These are phyloP conservation scores for Citrullus colocynthis DNA, from an alignment of 306 rosid genomes.

Conservation along the genomic window DNA sequence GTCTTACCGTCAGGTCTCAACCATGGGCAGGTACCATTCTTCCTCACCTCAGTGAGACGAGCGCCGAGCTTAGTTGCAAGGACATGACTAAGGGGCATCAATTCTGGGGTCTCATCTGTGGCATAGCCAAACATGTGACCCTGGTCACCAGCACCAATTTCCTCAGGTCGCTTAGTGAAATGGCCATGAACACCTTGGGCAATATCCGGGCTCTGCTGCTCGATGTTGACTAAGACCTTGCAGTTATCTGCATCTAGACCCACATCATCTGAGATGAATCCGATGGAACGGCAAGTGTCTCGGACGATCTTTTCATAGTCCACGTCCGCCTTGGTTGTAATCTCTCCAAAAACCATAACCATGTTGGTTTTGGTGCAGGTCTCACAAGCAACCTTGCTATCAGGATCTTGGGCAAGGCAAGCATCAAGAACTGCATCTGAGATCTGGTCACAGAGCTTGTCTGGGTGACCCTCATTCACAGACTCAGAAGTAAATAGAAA, in stretches of 20 bases:
- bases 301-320: slow-evolving; percentile 36
- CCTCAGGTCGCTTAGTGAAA: slow-evolving; percentile 25
- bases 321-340: slow-evolving; percentile 27
- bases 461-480: slow-evolving; percentile 42
- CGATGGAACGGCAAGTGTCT: slow-evolving; percentile 23
- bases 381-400: slow-evolving; percentile 32
- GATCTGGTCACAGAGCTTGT: slow-evolving; percentile 29
- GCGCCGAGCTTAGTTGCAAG: slow-evolving; percentile 11
- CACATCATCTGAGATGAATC: slow-evolving; percentile 28
- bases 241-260: slow-evolving; percentile 37
- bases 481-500: slow-evolving; percentile 34
- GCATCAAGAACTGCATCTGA: slow-evolving; percentile 32
- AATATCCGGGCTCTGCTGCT: slow-evolving; percentile 15
- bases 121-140: slow-evolving; percentile 34
- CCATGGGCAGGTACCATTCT: slow-evolving; percentile 12
- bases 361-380: slow-evolving; percentile 31
- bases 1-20: slow-evolving; percentile 16
- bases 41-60: slow-evolving; percentile 11
- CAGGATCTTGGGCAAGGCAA: slow-evolving; percentile 27
- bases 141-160: slow-evolving; percentile 28
- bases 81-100: slow-evolving; percentile 13
- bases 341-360: slow-evolving; percentile 31
- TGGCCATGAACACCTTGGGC: slow-evolving; percentile 26
- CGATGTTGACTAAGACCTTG: slow-evolving; percentile 24
- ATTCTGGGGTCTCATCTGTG: slow-evolving; percentile 21